Evolutionary conservation across 2,329 filamentous ascomycete genomes (phyloP), one percentile per base, ranked within the genome.

Genomic region (Aphanocladium album): DNA sequence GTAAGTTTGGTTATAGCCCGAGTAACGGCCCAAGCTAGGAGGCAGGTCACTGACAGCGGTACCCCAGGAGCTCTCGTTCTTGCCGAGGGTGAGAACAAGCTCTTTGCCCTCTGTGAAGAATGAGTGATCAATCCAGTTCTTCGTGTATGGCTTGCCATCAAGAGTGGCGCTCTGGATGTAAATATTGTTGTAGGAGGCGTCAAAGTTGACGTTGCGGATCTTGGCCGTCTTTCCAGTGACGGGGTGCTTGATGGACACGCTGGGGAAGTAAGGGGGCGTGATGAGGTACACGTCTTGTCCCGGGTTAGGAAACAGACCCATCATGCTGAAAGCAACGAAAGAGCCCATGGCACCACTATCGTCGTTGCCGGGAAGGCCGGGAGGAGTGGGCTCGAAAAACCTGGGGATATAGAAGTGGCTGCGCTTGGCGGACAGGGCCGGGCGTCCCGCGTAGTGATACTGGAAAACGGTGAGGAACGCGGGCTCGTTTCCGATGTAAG

Each of bases 251-350:
- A 89, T 77, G 52, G 79, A 83, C 1, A 89, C 77, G 52, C 79
- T 76, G 63, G 81, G 76, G 65, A 90, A 90, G 67, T 84, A 90
- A 0, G 88, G 88, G 0, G 88, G 83, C 0, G 76, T 88, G 64
- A 90, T 87, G n/a, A 90, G 80, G 64, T 90, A 90, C 0, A 89
- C 85, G 63, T 89, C 76, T 66, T 90, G 87, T 0, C 87, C 87
- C 0, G 85, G 79, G 46, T 89, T 85, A 0, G 88, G 88, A 71
- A 87, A 90, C 7, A 90, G 72, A 0, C 88, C 88, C 76, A 90
- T 83, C 87, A 90, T 89, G 25, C 80, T 76, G 1, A 90, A 80
- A 0, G 83, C 84, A 0, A 85, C 75, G 62, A 89, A 90, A 0
- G 81, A 82, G 19, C 86, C 87, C 86, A 90, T 89, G 0, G 88